phyloP scores from a whole-genome alignment of 2,329 filamentous ascomycete genomes.

The Anisogramma anomala region DNA sequence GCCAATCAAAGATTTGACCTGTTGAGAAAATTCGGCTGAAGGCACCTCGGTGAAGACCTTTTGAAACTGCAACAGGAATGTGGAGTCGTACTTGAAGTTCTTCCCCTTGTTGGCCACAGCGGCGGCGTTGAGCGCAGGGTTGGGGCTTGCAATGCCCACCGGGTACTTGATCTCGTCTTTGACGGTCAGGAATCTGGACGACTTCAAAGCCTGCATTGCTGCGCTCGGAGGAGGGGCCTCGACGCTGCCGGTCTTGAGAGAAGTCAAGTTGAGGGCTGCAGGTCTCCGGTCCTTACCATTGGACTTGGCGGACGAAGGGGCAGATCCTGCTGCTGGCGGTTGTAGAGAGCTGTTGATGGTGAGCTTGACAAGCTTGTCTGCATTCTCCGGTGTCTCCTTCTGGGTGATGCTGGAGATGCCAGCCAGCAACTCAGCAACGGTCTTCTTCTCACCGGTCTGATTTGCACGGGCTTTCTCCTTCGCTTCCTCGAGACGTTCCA shows the following conservation, averaged over 20 bases:
- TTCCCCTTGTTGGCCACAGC: constrained; percentile 68
- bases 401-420: constrained; percentile 29
- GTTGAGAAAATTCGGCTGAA: constrained; percentile 81
- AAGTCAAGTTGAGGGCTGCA: constrained; percentile 73
- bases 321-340: constrained; percentile 2
- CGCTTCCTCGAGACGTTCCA: constrained; percentile 62
- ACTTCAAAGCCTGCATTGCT: constrained; percentile 85
- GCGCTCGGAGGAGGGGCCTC: constrained; percentile 90
- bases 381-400: constrained; percentile 30
- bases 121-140: constrained; percentile 76
- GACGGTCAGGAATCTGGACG: constrained; percentile 75
- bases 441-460: constrained; percentile 33
- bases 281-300: constrained; percentile 59
- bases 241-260: constrained; percentile 69
- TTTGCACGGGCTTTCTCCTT: constrained; percentile 47
- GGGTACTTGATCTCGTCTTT: constrained; percentile 75
- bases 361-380: constrained; percentile 40
- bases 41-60: constrained; percentile 94
- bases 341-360: constrained; percentile 27
- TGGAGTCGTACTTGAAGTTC: constrained; percentile 87
- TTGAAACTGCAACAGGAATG: constrained; percentile 94
- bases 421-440: constrained; percentile 41
- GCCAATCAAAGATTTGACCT: constrained; percentile 77
- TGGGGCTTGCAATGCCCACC: constrained; percentile 72
- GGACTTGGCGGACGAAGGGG: constrained; percentile 27